Evolutionary conservation across 192 early-diverging fungal genomes (phyloP).

Genomic region (Lobulomyces angularis): DNA sequence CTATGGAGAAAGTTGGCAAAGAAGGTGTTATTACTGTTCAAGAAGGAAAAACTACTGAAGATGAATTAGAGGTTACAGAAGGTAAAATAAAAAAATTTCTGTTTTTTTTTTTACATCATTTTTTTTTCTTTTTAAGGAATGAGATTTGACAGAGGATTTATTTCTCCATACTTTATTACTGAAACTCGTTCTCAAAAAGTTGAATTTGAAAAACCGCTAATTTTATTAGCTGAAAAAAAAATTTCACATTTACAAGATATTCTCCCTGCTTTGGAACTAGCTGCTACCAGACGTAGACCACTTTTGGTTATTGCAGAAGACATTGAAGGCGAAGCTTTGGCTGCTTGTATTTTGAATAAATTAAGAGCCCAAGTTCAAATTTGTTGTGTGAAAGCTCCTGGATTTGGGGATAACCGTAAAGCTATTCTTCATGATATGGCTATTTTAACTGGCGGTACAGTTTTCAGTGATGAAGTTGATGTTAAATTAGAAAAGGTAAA

Average conservation of each 20-base stretch:
- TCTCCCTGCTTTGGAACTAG: conserved; percentile 87
- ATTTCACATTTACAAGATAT: conserved; percentile 91
- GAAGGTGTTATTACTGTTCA: conserved; percentile 99
- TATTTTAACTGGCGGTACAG: conserved; percentile 88
- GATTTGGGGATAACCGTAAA: conserved; percentile 99
- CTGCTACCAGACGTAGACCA: conserved; percentile 88
- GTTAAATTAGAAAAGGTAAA: conserved; percentile 87
- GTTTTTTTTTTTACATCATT: neutral
- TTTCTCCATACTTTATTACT: conserved; percentile 99
- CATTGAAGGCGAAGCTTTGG: conserved; percentile 97
- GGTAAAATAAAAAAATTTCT: conserved; percentile 34
- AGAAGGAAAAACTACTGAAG: conserved; percentile 99
- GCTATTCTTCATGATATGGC: conserved; percentile 94
- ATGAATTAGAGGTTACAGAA: conserved; percentile 98
- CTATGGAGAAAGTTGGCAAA: conserved; percentile 99
- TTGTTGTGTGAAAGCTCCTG: conserved; percentile 96
- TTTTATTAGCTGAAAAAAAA: conserved; percentile 98
- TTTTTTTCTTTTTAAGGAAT: conserved; percentile 40
- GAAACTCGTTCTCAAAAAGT: conserved; percentile 97
- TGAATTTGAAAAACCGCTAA: conserved; percentile 98
- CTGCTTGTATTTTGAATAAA: conserved; percentile 99
- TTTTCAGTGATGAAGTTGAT: conserved; percentile 95
- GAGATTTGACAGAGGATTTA: conserved; percentile 99
- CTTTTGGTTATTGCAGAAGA: conserved; percentile 97
- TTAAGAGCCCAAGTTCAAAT: conserved; percentile 96